Evolutionary conservation across 805 yeast species (phyloP), one percentile per base, ranked within the genome.

Genomic region (Saturnispora diversa): DNA sequence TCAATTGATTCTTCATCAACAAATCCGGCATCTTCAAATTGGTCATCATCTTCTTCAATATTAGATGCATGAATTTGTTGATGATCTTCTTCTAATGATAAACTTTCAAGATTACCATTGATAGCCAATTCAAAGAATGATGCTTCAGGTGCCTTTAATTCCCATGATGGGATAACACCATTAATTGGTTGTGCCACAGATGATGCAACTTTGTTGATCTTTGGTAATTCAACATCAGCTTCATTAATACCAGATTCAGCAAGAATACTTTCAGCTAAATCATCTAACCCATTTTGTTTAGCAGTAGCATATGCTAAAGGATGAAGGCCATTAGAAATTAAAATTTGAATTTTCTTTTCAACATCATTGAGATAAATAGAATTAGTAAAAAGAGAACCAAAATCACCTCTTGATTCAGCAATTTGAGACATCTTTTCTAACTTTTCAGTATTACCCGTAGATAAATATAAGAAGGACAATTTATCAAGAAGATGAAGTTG

Each of bases 291-390:
- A 51, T 80, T 84, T 22, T 92, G 69, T 59, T 83, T 84, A 17
- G 98, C 97, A 47, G 87, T 73, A 10, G 96, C 84, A 59, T 88
- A 94, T 2, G 97, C 98, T 53, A 94, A 72, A 6, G 97, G 87
- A 37, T 73, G 65, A 63, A 88, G 70, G 29, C 96, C 96, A 37
- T 83, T 78, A 50, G 81, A 77, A 37, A 81, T 73, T 50, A 84
- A 79, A 11, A 82, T 75, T 50, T 74, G 69, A 29, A 88, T 75
- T 58, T 96, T 77, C 56, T 80, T 76, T 53, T 80, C 80, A 31
- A 79, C 70, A 42, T 85, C 81, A 55, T 83, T 79, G 55, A 76
- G 71, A 63, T 80, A 90, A 43, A 88, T 63, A 19, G 92, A 76
- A 53, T 87, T 88, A 55, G 85, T 92, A 54, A 92, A 72, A 55